These are phyloP conservation scores for Corymbia citriodora DNA, from an alignment of 441 rosid species.

Conservation along the genomic window DNA sequence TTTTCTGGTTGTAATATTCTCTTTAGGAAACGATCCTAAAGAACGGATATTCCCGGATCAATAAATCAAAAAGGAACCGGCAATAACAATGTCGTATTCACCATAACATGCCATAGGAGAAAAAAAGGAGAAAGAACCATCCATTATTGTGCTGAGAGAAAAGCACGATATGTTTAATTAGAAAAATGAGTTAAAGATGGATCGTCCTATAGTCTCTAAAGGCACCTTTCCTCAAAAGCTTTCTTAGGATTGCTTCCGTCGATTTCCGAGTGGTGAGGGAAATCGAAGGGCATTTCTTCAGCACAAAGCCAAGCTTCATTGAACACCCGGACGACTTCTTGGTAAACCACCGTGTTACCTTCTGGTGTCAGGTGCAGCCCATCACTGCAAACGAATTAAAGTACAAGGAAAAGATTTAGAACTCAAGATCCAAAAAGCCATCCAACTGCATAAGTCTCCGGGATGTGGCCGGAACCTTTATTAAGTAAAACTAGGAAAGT, in stretches of 20 bases:
- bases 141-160: neutral
- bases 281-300: slow-evolving; percentile 71
- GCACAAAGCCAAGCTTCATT: slow-evolving; percentile 65
- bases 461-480: neutral
- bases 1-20: neutral
- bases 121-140: neutral
- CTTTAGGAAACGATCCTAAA: neutral
- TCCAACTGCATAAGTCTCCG: neutral
- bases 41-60: neutral
- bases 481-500: neutral
- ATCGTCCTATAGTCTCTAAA: slow-evolving; percentile 1
- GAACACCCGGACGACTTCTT: slow-evolving; percentile 51
- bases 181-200: neutral
- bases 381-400: slow-evolving; percentile 38
- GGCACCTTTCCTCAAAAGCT: slow-evolving; percentile 54
- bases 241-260: slow-evolving; percentile 61
- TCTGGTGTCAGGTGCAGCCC: slow-evolving; percentile 79
- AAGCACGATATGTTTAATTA: neutral
- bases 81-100: neutral
- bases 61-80: neutral
- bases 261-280: slow-evolving; percentile 70
- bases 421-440: neutral
- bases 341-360: slow-evolving; percentile 66
- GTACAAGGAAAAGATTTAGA: neutral
- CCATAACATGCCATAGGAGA: neutral